Evolutionary conservation across 805 yeast species (phyloP), one percentile per base, ranked within the genome.

Genomic region (Lachancea nothofagi): DNA sequence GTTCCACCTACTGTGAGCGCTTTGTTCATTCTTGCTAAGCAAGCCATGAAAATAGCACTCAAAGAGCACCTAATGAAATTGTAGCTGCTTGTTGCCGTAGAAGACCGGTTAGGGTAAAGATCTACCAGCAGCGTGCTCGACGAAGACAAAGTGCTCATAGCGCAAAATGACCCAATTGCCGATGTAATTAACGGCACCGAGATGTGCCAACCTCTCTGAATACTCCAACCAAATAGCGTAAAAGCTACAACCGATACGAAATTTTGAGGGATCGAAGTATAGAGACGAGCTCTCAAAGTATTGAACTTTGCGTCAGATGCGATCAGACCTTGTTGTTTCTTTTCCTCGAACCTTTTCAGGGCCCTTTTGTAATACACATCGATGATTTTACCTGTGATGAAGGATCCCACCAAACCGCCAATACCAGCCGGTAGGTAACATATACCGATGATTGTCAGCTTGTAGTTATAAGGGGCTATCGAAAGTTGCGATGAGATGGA

Each of bases 391-490:
- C 95, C 95, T 3, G 77, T 62, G 2, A 55, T 29, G 0, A 84
- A 37, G 0, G 89, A 74, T 3, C 89, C 88, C 1, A 70, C 19
- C 6, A 83, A 57, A n/a, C 84, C 75, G 5, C 80, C 83, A 3
- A 74, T 54, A 20, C 95, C 95, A 18, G 80, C 79, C 7, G 94
- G 81, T 22, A 86, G 64, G 54, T 81, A 86, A 38, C 86, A 75
- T 6, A 77, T 63, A 10, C 94, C 95, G 22, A 83, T 73, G 29
- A 75, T 69, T 33, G 75, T 62, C 3, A 78, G 67, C 3, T 69
- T 49, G 47, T 77, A 78, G 28, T 69, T 62, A 47, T 84, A 83
- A 3, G 62, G 62, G 2, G 61, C 47, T 1, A 51, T 52, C 14
- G 74, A 62, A 15, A 86, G 60, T 24, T 69, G 63, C 0, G 80